Base-by-base conservation (phyloP, 78 protist species). In the Dictyostelium purpureum region DNA sequence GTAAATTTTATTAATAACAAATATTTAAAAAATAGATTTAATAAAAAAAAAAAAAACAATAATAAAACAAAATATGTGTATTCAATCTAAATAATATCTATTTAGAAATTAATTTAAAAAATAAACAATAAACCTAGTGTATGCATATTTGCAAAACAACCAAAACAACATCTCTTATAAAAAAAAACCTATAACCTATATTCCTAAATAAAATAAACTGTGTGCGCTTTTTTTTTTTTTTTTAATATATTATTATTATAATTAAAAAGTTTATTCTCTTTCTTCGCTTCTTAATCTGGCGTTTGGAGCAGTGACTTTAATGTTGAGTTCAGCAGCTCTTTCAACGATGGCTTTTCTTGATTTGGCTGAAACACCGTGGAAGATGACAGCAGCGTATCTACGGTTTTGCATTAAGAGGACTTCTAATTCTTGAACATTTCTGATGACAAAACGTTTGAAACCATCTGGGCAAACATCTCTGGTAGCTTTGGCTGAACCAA, bases 401-500 rank as follows among this genome's bases (percentile, higher is more conserved):
- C 97, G 94, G 99, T 98, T 98, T 96, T 96, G 99, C 99, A 98
- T 98, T 49, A 98, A 89, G 59, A 99, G 99, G 18, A 98, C 79
- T 71, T 97, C 98, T 54, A 99, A 91, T 71, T 99, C 99, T 42
- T 42, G 91, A 18, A 96, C 96, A 97, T 98, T 98, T 97, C 59
- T 24, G 89, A 99, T 96, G 93, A 42, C 38, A 96, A 97, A 96
- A 87, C 88, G 85, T 95, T 88, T 74, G 97, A 97, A 97, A 59
- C 99, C 99, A 80, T 96, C 89, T 73, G 99, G 99, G 77, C 51
- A 43, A 24, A 77, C 76, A 89, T 87, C 76, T 67, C 81, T 65
- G 88, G 96, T 80, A 56, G 76, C 47, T 73, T 75, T 77, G 96
- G 97, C 88, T 52, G 98, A 79, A 21, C 99, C 99, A 73, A 94